A percentile compares a stretch with the other conserved stretches of the same genome.
Conservation (phyloP, 306 rosid genomes). For the Albizia julibrissin region DNA sequence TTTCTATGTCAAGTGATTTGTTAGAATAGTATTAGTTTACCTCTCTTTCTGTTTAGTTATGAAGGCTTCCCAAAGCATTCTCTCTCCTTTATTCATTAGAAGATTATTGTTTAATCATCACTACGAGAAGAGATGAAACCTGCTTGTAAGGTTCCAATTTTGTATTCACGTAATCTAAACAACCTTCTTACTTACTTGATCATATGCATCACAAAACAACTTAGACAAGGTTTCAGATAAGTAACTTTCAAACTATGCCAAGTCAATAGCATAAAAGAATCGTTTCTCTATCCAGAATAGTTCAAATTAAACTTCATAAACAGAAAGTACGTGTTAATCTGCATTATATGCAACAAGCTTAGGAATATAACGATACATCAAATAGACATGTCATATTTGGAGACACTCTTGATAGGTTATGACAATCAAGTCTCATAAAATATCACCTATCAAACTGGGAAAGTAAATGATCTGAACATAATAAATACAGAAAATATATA, state of each 20-base stretch:
- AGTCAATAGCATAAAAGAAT: background rate
- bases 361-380: background rate
- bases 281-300: background rate
- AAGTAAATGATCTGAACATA: background rate
- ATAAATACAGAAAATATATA: background rate
- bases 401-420: slow-evolving; percentile 8
- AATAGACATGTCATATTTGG: slow-evolving; percentile 1
- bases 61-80: background rate
- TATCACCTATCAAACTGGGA: background rate
- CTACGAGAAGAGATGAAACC: background rate
- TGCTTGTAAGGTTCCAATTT: background rate
- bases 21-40: background rate
- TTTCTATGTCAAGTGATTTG: background rate
- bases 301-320: slow-evolving; percentile 4
- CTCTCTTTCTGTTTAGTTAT: background rate
- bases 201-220: background rate
- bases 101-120: background rate
- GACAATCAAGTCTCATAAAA: slow-evolving; percentile 14
- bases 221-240: background rate
- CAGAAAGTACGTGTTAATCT: background rate
- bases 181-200: background rate
- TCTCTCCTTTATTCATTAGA: background rate
- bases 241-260: background rate
- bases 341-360: slow-evolving; percentile 20
- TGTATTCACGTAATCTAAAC: background rate